A percentile compares a stretch with the other conserved stretches of the same genome.
Conservation (phyloP, 305 asterid genomes). For the Andrographis paniculata region DNA sequence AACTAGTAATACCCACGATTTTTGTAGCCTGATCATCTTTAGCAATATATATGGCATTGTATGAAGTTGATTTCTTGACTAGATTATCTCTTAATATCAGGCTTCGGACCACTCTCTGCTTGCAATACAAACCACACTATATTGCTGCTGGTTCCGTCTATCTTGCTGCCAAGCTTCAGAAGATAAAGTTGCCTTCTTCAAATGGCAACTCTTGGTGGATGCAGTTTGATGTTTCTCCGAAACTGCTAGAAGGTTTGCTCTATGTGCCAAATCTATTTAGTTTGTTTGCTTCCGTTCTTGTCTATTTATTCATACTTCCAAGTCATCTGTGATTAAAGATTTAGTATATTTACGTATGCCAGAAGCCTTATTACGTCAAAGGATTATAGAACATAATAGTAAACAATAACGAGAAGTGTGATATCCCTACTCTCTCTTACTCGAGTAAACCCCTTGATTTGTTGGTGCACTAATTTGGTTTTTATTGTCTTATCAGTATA, state of each 20-base stretch:
- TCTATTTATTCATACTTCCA: background rate
- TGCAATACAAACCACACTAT: constrained; percentile 56
- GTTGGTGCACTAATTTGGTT: no score
- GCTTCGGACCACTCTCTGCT: constrained; percentile 50
- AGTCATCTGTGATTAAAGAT: no score
- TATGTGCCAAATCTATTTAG: background rate
- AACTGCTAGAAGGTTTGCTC: constrained; percentile 38
- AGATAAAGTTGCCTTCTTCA: constrained; percentile 35
- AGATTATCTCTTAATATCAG: constrained; percentile 20
- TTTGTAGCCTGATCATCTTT: background rate
- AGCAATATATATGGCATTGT: background rate
- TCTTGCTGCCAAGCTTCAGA: constrained; percentile 50
- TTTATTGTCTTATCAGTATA: background rate
- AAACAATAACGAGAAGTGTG: no score
- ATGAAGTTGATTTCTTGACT: constrained; percentile 4
- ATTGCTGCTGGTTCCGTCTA: constrained; percentile 62
- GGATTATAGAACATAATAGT: no score
- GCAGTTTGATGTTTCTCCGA: constrained; percentile 60
- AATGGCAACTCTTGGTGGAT: constrained; percentile 51
- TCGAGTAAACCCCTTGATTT: no score
- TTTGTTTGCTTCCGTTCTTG: background rate
- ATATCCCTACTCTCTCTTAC: no score
- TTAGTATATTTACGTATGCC: no score
- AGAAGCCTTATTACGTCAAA: no score
- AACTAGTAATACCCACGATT: background rate